Evolutionary conservation across 1,284 basidiomycete species (phyloP).

Genomic region (Tylopilus sp.): DNA sequence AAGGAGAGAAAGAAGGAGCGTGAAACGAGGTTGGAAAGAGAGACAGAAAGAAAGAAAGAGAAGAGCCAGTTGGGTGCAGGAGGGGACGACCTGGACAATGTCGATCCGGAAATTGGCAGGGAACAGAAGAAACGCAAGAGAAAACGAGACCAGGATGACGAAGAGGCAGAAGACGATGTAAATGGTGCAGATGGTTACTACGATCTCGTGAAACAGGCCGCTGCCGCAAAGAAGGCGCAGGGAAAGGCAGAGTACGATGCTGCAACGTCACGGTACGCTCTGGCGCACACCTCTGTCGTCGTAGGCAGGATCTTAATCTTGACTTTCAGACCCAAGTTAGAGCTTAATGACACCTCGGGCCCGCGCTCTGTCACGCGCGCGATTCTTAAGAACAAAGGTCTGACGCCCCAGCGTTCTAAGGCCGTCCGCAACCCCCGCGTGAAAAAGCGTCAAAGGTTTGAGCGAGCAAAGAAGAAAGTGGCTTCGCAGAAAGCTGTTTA

Average conservation of each 20-base stretch:
- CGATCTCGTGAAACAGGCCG: conserved; percentile 75
- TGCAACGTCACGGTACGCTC: conserved; percentile 59
- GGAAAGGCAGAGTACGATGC: conserved; percentile 82
- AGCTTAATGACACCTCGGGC: conserved; percentile 53
- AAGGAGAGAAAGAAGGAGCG: conserved; percentile 61
- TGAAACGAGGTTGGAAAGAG: conserved; percentile 49
- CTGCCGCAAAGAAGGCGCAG: conserved; percentile 67
- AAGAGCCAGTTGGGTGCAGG: conserved; percentile 41
- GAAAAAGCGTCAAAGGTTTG: conserved; percentile 90
- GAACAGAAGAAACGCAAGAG: conserved; percentile 36
- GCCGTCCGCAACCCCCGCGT: conserved; percentile 90
- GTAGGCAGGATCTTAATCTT: conserved; percentile 1
- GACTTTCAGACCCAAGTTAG: conserved; percentile 42
- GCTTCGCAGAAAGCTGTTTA: conserved; percentile 84
- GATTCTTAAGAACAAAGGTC: conserved; percentile 89
- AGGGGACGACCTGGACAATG: conserved; percentile 66
- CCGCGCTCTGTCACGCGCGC: conserved; percentile 85
- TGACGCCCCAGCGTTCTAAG: conserved; percentile 85
- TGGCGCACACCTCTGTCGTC: background rate
- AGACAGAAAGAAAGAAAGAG: conserved; percentile 43
- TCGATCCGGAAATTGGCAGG: conserved; percentile 38
- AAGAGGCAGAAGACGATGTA: conserved; percentile 34
- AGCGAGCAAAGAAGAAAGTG: conserved; percentile 90
- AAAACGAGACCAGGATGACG: conserved; percentile 45
- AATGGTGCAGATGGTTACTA: conserved; percentile 74